Base-by-base conservation (phyloP, 78 protist genomes). In the Dictyostelium purpureum region DNA sequence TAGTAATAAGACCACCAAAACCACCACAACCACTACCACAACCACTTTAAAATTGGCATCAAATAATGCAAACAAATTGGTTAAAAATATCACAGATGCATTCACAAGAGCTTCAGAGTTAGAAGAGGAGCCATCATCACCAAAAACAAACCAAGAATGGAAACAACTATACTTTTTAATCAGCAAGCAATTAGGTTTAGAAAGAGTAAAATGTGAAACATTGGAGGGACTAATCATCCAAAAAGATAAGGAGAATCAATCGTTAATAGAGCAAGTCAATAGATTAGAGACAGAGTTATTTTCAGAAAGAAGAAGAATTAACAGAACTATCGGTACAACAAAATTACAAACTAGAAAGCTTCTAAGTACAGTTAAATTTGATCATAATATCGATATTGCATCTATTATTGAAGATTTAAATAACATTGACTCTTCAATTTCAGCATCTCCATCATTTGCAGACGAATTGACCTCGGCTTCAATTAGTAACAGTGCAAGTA, bases 401-500 rank as follows among this genome's bases (percentile, higher is more conserved):
- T 42, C 74, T 5, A 85, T 85, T 16, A 59, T 85, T 38, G 82
- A 85, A 3, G 92, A 85, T 31, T n/a, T 85, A 40, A 54, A 74
- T 11, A 57, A 73, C 24, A 52, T 85, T 11, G 92, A 85, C 14
- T 31, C 47, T 18, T 28, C 69, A 2, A 51, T 51, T 4, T 33
- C 67, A 21, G 37, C 61, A 51, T 51, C 81, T 18, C 42, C 42
- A 7, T 28, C 81, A 26, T 38, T 75, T 19, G 61, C 47, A 1
- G 81, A 75, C n/a, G 79, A 37, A 9, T 42, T 28, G 21, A 42
- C n/a, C 21, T n/a, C 40, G n/a, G 40, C 76, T 9, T 69, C 76
- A 2, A 51, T 52, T 7, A 40, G 52, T 21, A 75, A 51, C 3
- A 1, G 24, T 28, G 70, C 51, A 26, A 49, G 78, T 57, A 67